Evolutionary conservation across 805 yeast genomes (phyloP).

Genomic region (Saturnispora quitensis): DNA sequence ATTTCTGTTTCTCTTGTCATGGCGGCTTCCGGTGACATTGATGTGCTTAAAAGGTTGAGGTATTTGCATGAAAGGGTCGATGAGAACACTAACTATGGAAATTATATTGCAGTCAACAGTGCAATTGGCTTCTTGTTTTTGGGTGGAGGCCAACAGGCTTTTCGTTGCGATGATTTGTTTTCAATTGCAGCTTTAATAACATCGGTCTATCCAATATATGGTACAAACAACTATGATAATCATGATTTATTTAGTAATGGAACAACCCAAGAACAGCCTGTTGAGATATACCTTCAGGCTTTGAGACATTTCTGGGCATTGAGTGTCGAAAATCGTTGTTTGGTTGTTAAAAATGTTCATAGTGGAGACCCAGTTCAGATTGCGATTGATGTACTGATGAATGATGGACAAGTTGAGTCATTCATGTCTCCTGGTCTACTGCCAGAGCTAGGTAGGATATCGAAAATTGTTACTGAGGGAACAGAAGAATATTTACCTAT

Average conservation of each 20-base stretch:
- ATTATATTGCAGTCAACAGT: conserved; percentile 67
- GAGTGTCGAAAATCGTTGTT: conserved; percentile 70
- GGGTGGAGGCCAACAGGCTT: conserved; percentile 89
- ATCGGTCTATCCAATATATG: conserved; percentile 70
- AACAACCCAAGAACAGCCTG: conserved; percentile 13
- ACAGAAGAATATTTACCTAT: conserved; percentile 44
- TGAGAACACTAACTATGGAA: conserved; percentile 44
- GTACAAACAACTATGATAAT: conserved; percentile 27
- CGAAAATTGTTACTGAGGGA: conserved; percentile 33
- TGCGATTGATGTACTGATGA: conserved; percentile 28
- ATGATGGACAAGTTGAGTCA: conserved; percentile 29
- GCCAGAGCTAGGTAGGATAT: conserved; percentile 48
- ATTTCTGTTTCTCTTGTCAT: conserved; percentile 63
- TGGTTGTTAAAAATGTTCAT: conserved; percentile 65
- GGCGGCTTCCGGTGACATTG: conserved; percentile 90
- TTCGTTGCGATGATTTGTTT: conserved; percentile 47
- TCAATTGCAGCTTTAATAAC: conserved; percentile 63
- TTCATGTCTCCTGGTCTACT: conserved; percentile 57
- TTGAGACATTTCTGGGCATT: conserved; percentile 86
- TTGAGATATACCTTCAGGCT: conserved; percentile 63
- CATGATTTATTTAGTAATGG: background rate
- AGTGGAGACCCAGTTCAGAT: conserved; percentile 47
- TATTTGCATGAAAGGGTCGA: conserved; percentile 52
- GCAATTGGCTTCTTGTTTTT: conserved; percentile 82
- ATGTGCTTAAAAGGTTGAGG: conserved; percentile 63